phyloP scores from a whole-genome alignment of 2,329 filamentous ascomycete species.

The Diatrype stigma region DNA sequence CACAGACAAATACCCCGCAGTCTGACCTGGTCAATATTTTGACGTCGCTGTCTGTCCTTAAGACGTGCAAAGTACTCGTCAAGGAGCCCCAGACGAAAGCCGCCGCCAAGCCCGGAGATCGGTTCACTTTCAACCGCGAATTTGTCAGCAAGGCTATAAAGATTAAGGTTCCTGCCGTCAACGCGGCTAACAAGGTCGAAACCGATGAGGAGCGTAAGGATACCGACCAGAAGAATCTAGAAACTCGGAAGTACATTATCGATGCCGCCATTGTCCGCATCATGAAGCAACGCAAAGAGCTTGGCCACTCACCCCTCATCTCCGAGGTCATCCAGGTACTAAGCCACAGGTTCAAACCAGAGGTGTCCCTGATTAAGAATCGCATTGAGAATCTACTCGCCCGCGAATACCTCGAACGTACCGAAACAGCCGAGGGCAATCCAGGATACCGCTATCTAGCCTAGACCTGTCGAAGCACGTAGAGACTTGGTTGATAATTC shows the following conservation, averaged over 20 bases:
- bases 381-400: slow-evolving; percentile 75
- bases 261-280: slow-evolving; percentile 77
- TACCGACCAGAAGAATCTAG: slow-evolving; percentile 72
- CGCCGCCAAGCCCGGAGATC: slow-evolving; percentile 66
- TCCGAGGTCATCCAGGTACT: slow-evolving; percentile 70
- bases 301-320: slow-evolving; percentile 65
- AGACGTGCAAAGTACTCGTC: slow-evolving; percentile 67
- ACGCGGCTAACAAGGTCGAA: slow-evolving; percentile 79
- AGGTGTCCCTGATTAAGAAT: slow-evolving; percentile 73
- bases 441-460: slow-evolving; percentile 70
- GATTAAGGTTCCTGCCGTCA: slow-evolving; percentile 85
- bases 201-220: slow-evolving; percentile 63
- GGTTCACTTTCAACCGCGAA: slow-evolving; percentile 75
- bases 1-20: slow-evolving; percentile 71
- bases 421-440: slow-evolving; percentile 65
- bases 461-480: slow-evolving; percentile 29
- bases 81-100: slow-evolving; percentile 79
- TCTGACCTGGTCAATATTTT: slow-evolving; percentile 72
- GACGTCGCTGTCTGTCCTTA: slow-evolving; percentile 78
- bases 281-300: slow-evolving; percentile 80
- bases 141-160: slow-evolving; percentile 81
- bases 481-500: not conserved
- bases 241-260: slow-evolving; percentile 65
- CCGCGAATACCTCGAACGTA: slow-evolving; percentile 72
- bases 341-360: slow-evolving; percentile 66